Base-by-base conservation (phyloP, 179 eudicot species). In the Spinacia oleracea region DNA sequence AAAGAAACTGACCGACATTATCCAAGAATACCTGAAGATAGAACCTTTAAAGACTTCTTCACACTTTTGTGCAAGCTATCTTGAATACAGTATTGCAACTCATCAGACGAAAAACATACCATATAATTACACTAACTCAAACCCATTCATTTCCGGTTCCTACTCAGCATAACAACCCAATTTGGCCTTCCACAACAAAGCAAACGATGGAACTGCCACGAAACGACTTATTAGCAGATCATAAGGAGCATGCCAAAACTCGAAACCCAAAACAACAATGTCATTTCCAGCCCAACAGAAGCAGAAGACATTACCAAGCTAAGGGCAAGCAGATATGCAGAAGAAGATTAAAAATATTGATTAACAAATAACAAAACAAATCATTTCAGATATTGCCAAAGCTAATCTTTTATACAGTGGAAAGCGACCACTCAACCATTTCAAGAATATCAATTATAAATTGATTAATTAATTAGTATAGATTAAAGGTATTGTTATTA, bases 361-460 rank as follows among this genome's bases (percentile, higher is more conserved):
- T 75, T 68, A 74, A 65, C 69, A 35, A 35, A 73, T 51, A 45
- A 70, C 40, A 79, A 50, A 68, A 77, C 46, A 67, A 69, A 73
- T 56, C 79, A 79, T 31, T 79, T 18, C 62, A 53, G 56, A 74
- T 70, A 58, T 58, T 34, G 59, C 40, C 73, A 78, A 78, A 58
- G 78, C 81, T 78, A 75, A 75, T 29, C 20, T 79, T 79, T 76
- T 32, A 74, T 75, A 79, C 74, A 75, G 71, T 58, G 75, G 85
- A 80, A 76, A 80, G 76, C 66, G 80, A 83, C 81, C 43, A 45
- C 83, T 80, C 80, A 83, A 75, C 85, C 77, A 80, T 80, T 71
- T 45, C 29, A 46, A 71, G 27, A 53, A 64, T 55, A 29, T 27
- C 40, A 25, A 46, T 25, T 50, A 51, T 70, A 23, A 60, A 51